These are phyloP conservation scores for Lantana camara DNA, from an alignment of 257 asterid species.

Conservation along the genomic window DNA sequence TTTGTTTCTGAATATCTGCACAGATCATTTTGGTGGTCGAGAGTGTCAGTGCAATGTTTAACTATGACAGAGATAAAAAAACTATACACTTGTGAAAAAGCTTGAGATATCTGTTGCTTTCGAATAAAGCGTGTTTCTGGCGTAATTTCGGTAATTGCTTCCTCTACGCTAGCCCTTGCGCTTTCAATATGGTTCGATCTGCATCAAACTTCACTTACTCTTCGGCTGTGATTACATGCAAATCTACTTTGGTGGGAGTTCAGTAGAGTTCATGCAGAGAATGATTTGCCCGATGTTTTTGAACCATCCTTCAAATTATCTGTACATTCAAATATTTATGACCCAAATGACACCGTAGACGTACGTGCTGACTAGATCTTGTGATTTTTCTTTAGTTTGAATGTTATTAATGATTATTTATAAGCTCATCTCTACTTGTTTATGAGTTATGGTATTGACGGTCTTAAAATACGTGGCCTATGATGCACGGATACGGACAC, in stretches of 20 bases:
- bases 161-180: too few relatives aligned
- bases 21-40: constrained; percentile 87
- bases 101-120: constrained; percentile 30
- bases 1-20: constrained; percentile 31
- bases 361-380: too few relatives aligned
- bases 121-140: background rate
- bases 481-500: too few relatives aligned
- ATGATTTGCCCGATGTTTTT: background rate
- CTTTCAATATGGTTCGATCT: constrained; percentile 6
- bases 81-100: constrained; percentile 40
- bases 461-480: too few relatives aligned
- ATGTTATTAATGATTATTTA: too few relatives aligned
- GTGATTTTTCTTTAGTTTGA: too few relatives aligned
- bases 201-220: constrained; percentile 11
- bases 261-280: background rate
- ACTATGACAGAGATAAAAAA: constrained; percentile 76
- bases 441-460: too few relatives aligned
- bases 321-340: too few relatives aligned
- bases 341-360: too few relatives aligned
- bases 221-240: background rate
- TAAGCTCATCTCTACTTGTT: too few relatives aligned
- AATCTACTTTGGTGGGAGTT: background rate
- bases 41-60: constrained; percentile 84
- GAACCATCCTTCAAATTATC: constrained; percentile 10
- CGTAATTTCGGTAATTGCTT: constrained; percentile 20